These are phyloP conservation scores for Rhodomyrtus tomentosa DNA, from an alignment of 345 rosid species.

Conservation along the genomic window DNA sequence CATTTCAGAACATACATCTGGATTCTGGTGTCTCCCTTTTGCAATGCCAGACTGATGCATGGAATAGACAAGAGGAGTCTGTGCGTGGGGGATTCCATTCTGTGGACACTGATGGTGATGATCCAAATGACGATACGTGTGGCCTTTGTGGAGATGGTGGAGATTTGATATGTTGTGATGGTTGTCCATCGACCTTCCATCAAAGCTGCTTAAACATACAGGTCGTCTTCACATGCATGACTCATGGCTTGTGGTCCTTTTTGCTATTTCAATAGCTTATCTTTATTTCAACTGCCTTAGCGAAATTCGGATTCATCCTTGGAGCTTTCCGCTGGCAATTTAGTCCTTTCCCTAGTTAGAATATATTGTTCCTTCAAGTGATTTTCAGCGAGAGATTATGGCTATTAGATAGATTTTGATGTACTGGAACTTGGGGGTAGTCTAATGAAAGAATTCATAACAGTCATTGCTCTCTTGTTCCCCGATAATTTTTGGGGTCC, in stretches of 20 bases:
- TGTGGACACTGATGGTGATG: conserved; percentile 61
- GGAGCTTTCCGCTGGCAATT: neutral
- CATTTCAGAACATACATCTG: conserved; percentile 69
- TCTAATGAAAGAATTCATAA: neutral
- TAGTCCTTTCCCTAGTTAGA: neutral
- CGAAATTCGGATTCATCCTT: neutral
- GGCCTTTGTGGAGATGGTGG: conserved; percentile 99
- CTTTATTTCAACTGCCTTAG: neutral
- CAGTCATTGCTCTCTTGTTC: neutral
- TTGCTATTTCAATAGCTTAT: neutral
- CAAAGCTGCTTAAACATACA: conserved; percentile 69
- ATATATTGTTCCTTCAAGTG: neutral
- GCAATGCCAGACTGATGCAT: conserved; percentile 81
- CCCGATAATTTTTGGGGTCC: neutral
- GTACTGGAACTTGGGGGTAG: neutral
- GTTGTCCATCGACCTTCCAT: conserved; percentile 97
- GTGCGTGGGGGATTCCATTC: conserved; percentile 37
- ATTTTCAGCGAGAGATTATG: neutral
- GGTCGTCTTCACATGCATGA: conserved; percentile 16
- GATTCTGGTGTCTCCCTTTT: conserved; percentile 77
- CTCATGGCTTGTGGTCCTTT: conserved; percentile 1
- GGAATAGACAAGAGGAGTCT: conserved; percentile 62
- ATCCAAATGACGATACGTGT: conserved; percentile 97
- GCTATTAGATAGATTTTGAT: neutral
- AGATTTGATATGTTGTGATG: conserved; percentile 87